phyloP scores from a whole-genome alignment of 441 rosid genomes.

The Euphorbia neoarborescens region DNA sequence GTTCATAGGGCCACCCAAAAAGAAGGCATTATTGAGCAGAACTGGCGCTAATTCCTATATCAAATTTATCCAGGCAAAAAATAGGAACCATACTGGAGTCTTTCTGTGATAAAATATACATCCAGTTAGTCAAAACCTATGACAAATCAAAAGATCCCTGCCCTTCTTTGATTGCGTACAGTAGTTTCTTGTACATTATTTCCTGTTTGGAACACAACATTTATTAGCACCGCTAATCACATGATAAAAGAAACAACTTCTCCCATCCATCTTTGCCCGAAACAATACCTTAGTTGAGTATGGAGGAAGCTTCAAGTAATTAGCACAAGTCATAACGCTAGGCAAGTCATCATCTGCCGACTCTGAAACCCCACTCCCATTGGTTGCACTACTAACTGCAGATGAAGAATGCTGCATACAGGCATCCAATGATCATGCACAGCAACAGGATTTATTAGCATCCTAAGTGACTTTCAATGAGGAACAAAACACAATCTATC shows the following conservation, averaged over 20 bases:
- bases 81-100: slow-evolving; percentile 10
- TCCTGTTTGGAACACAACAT: slow-evolving; percentile 48
- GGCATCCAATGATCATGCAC: background rate
- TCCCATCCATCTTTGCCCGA: background rate
- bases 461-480: background rate
- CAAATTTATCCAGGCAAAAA: slow-evolving; percentile 32
- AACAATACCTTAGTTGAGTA: slow-evolving; percentile 71
- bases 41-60: slow-evolving; percentile 26
- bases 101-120: slow-evolving; percentile 32
- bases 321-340: slow-evolving; percentile 99
- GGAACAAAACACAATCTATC: background rate
- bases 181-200: slow-evolving; percentile 83
- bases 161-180: slow-evolving; percentile 95
- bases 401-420: slow-evolving; percentile 75
- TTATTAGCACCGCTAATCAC: slow-evolving; percentile 1
- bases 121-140: slow-evolving; percentile 37
- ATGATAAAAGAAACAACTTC: background rate
- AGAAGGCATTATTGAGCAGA: slow-evolving; percentile 33
- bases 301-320: slow-evolving; percentile 97
- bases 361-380: slow-evolving; percentile 63
- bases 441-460: background rate
- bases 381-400: slow-evolving; percentile 47
- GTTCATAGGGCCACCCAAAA: slow-evolving; percentile 18
- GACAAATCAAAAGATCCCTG: slow-evolving; percentile 98
- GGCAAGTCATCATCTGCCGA: slow-evolving; percentile 93